A percentile compares a stretch with the other conserved stretches of the same genome.
Conservation (phyloP, 2,329 filamentous ascomycete genomes). For the Grosmannia clavigera region DNA sequence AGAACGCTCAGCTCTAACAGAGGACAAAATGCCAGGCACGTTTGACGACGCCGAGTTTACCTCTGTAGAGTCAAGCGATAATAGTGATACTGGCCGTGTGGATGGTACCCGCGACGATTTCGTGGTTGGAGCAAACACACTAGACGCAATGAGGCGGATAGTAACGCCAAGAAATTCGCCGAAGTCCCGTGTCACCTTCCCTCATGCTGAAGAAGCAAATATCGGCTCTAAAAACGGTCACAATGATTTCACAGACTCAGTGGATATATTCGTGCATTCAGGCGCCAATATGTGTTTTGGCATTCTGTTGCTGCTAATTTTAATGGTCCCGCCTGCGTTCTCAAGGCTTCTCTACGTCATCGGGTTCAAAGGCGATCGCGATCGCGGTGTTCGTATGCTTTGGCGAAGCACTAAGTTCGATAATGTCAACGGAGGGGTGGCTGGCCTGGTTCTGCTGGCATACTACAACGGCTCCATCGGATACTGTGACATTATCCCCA, state of each 20-base stretch:
- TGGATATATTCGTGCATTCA: constrained; percentile 82
- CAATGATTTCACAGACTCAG: constrained; percentile 56
- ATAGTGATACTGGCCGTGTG: constrained; percentile 4
- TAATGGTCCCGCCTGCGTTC: constrained; percentile 84
- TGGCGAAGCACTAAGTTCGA: constrained; percentile 80
- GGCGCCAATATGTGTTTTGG: constrained; percentile 86
- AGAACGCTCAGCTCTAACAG: background rate
- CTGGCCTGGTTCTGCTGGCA: constrained; percentile 65
- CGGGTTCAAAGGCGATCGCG: constrained; percentile 80
- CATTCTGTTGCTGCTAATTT: constrained; percentile 73
- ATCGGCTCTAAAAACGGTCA: background rate
- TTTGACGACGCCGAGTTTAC: constrained; percentile 24
- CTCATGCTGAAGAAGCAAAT: constrained; percentile 1
- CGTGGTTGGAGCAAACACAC: background rate
- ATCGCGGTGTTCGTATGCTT: constrained; percentile 69
- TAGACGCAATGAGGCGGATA: background rate
- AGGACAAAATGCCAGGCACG: constrained; percentile 25
- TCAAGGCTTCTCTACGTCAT: constrained; percentile 76
- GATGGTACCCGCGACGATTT: constrained; percentile 19
- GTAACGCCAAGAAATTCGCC: background rate
- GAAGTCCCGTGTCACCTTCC: background rate
- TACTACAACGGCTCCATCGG: constrained; percentile 85
- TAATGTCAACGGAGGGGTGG: constrained; percentile 87
- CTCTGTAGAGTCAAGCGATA: constrained; percentile 16
- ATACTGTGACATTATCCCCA: constrained; percentile 75